phyloP scores from a whole-genome alignment of 257 asterid genomes.

The Eucommia ulmoides region DNA sequence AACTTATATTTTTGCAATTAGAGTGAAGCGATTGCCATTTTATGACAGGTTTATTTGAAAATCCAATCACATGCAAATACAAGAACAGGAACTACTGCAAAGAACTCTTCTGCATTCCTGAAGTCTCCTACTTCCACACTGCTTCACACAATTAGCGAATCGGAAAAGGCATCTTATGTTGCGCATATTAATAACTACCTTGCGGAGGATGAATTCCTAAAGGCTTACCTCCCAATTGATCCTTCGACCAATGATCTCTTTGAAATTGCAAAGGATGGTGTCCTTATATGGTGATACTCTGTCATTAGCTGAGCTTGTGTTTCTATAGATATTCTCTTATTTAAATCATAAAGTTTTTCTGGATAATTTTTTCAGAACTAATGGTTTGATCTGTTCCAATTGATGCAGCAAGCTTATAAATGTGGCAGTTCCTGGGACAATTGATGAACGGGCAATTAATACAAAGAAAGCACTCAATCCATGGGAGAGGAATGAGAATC shows the following conservation, averaged over 20 bases:
- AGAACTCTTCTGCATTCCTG: conserved; percentile 79
- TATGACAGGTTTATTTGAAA: conserved; percentile 67
- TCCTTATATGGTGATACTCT: conserved; percentile 58
- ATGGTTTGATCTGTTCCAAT: conserved; percentile 4
- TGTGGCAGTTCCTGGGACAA: conserved; percentile 96
- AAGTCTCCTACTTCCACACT: conserved; percentile 92
- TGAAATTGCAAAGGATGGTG: conserved; percentile 93
- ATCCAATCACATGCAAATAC: conserved; percentile 75
- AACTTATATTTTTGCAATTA: neutral
- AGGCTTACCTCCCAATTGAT: conserved; percentile 71
- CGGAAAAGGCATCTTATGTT: conserved; percentile 92
- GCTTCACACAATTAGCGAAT: conserved; percentile 93
- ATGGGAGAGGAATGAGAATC: conserved; percentile 99
- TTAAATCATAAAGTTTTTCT: neutral
- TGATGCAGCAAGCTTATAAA: conserved; percentile 86
- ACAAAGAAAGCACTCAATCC: conserved; percentile 85
- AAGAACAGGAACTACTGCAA: conserved; percentile 64
- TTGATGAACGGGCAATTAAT: conserved; percentile 93
- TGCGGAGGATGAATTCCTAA: conserved; percentile 63
- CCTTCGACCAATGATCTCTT: conserved; percentile 84
- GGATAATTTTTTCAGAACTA: neutral
- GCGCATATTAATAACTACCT: conserved; percentile 94
- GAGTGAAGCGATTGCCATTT: conserved; percentile 8
- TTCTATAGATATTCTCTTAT: neutral
- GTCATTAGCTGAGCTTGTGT: neutral